These are phyloP conservation scores for Mycena vitilis DNA, from an alignment of 768 basidiomycete species.

Conservation along the genomic window DNA sequence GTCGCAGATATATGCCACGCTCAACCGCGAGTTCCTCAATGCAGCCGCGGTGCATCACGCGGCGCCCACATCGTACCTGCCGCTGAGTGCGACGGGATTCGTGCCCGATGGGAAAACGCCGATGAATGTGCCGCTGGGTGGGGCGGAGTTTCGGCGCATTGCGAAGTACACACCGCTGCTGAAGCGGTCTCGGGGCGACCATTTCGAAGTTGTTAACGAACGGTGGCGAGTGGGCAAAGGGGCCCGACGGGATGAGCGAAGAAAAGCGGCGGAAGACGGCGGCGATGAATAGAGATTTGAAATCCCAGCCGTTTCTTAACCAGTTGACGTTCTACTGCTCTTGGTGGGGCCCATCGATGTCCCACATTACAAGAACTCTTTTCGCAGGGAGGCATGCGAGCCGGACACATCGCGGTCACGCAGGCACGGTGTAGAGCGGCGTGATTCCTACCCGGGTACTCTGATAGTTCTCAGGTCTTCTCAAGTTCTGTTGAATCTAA, in stretches of 20 bases:
- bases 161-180: conserved; percentile 77
- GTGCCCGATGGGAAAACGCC: conserved; percentile 39
- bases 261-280: conserved; percentile 16
- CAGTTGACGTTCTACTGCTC: too few relatives aligned
- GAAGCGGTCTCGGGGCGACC: conserved; percentile 73
- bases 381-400: too few relatives aligned
- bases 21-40: conserved; percentile 74
- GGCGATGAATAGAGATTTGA: conserved; percentile 12
- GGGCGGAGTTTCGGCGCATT: conserved; percentile 71
- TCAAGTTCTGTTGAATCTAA: too few relatives aligned
- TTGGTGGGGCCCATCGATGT: too few relatives aligned
- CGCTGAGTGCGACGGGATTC: conserved; percentile 40
- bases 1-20: conserved; percentile 68
- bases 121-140: conserved; percentile 75
- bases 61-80: conserved; percentile 52
- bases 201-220: conserved; percentile 79
- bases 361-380: too few relatives aligned
- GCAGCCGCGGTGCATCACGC: conserved; percentile 66
- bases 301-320: not conserved
- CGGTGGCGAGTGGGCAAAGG: conserved; percentile 82
- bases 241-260: conserved; percentile 37
- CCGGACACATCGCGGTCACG: too few relatives aligned
- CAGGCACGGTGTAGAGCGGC: too few relatives aligned
- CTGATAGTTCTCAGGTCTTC: too few relatives aligned
- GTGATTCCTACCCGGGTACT: too few relatives aligned